Conservation (phyloP, 2,329 filamentous ascomycete genomes). For the Alternaria gaisen region DNA sequence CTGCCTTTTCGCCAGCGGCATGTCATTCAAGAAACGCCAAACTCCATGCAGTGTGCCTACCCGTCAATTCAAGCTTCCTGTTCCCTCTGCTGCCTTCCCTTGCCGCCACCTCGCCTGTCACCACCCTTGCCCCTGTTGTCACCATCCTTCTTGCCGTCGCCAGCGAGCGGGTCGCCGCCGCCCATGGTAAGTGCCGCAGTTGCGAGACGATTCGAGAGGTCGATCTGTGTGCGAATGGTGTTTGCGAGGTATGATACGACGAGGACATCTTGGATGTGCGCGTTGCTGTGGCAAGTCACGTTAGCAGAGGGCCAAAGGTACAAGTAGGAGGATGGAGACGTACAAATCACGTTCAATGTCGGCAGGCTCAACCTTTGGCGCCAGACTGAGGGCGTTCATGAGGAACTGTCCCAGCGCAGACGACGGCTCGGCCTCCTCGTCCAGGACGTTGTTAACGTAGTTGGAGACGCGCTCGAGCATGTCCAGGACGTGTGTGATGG, state of each 20-base stretch:
- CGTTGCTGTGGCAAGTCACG: conserved; percentile 70
- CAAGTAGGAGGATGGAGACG: conserved; percentile 38
- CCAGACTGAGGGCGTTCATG: conserved; percentile 89
- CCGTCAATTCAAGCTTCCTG: conserved; percentile 43
- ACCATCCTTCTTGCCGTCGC: conserved; percentile 46
- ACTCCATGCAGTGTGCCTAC: conserved; percentile 27
- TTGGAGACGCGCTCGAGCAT: conserved; percentile 91
- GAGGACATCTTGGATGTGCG: conserved; percentile 98
- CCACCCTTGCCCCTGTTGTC: conserved; percentile 42
- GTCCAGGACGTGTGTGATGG: conserved; percentile 85
- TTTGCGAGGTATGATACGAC: conserved; percentile 98
- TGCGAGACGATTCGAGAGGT: conserved; percentile 92
- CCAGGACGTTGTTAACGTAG: conserved; percentile 92
- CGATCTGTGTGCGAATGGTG: conserved; percentile 98
- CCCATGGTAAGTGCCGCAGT: conserved; percentile 64
- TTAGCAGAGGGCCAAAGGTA: conserved; percentile 37
- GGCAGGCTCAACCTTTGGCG: conserved; percentile 89
- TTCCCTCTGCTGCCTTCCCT: conserved; percentile 45
- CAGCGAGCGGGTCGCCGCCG: conserved; percentile 49
- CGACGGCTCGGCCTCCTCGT: conserved; percentile 89
- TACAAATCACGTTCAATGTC: conserved; percentile 96
- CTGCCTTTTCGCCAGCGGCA: conserved; percentile 8
- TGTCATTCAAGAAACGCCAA: conserved; percentile 29
- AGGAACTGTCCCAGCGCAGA: conserved; percentile 94
- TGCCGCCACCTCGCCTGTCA: conserved; percentile 43